Evolutionary conservation across 768 basidiomycete genomes (phyloP).

Genomic region (Coprinellus aureogranulatus): DNA sequence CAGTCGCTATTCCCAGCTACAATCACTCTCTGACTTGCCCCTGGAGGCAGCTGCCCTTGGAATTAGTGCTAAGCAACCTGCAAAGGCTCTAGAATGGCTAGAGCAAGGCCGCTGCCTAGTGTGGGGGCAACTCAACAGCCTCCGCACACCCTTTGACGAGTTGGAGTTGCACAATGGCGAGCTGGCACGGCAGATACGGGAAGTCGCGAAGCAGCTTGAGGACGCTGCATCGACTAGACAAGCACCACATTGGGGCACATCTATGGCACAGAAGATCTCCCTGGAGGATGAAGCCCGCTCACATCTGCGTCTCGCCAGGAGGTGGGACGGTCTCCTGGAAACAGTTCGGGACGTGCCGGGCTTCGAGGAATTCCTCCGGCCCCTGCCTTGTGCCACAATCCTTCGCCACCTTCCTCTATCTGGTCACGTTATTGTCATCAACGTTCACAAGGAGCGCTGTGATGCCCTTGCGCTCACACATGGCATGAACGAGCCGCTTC

Average conservation of each 20-base stretch:
- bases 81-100: conserved; percentile 32
- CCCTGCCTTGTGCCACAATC: conserved; percentile 3
- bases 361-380: conserved; percentile 21
- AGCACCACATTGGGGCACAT: neutral
- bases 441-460: conserved; percentile 15
- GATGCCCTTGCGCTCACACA: conserved; percentile 17
- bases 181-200: conserved; percentile 11
- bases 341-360: conserved; percentile 11
- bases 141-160: conserved; percentile 22
- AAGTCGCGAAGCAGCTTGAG: conserved; percentile 15
- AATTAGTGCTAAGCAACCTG: conserved; percentile 15
- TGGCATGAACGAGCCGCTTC: conserved; percentile 2
- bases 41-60: conserved; percentile 23
- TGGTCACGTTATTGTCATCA: conserved; percentile 20
- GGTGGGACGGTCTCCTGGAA: conserved; percentile 15
- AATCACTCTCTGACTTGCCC: neutral
- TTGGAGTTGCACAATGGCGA: conserved; percentile 10
- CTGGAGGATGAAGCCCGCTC: conserved; percentile 15
- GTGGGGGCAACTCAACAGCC: conserved; percentile 26
- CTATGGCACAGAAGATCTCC: conserved; percentile 3
- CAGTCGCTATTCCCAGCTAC: neutral
- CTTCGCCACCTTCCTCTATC: conserved; percentile 7
- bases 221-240: conserved; percentile 1
- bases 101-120: conserved; percentile 27
- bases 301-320: conserved; percentile 16